Evolutionary conservation across 1,284 basidiomycete species (phyloP).

Genomic region (Lentinus polychrous): DNA sequence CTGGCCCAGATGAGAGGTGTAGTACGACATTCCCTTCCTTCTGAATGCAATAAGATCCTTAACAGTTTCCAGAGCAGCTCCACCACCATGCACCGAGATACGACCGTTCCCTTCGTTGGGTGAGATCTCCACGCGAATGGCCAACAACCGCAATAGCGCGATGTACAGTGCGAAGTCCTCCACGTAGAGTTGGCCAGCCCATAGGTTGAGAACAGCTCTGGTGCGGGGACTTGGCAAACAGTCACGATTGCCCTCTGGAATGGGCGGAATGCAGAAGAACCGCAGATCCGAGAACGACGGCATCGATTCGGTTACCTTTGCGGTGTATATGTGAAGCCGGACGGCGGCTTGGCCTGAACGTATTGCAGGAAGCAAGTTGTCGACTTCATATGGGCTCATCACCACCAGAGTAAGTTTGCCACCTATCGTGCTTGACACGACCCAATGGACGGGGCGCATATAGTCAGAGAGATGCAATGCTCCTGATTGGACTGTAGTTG

Average conservation of each 20-base stretch:
- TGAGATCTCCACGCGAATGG: background rate
- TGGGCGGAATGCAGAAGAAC: background rate
- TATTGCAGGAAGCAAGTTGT: background rate
- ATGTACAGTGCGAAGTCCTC: constrained; percentile 26
- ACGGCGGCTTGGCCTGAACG: background rate
- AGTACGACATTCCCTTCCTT: constrained; percentile 35
- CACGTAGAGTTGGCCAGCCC: constrained; percentile 38
- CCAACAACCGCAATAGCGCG: constrained; percentile 29
- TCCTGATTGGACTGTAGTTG: background rate
- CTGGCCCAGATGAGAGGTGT: constrained; percentile 28
- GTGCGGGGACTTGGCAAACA: constrained; percentile 13
- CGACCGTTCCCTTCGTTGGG: constrained; percentile 29
- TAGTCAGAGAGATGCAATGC: background rate
- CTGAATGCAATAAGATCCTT: constrained; percentile 28
- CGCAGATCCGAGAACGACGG: background rate
- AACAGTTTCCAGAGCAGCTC: constrained; percentile 16
- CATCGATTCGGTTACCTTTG: background rate
- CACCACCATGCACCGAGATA: constrained; percentile 20
- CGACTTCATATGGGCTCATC: background rate
- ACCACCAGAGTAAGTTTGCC: background rate
- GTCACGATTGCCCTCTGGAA: background rate
- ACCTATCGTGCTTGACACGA: background rate
- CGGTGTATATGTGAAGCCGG: background rate
- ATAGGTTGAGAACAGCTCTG: constrained; percentile 34
- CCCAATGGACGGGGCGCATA: background rate